Evolutionary conservation across 1,284 basidiomycete genomes (phyloP), one percentile per base, ranked within the genome.

Genomic region (Ustilago tritici): DNA sequence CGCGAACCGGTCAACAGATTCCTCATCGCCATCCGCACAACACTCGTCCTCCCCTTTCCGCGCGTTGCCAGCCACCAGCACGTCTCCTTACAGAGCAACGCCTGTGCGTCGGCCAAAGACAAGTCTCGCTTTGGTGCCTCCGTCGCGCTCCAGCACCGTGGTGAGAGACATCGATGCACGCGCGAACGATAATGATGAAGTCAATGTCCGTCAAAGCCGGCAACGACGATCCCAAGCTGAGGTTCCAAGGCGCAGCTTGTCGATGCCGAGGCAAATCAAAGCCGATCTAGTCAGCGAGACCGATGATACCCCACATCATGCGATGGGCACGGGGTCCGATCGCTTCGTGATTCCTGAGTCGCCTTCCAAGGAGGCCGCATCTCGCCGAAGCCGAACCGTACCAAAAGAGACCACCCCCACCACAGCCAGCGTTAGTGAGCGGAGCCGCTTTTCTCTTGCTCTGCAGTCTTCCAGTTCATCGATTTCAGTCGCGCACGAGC

Each of bases 401-500:
- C 31, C 15, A 8, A 41, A 43, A 23, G 36, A 23, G 11, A 46
- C 32, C 14, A 58, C 58, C 23, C 55, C 62, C 38, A 61, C 68
- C 17, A 54, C 56, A 40, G 50, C 56, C 40, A 70, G 68, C 36
- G 34, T 60, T 19, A 64, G 61, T 31, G 67, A 70, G 23, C 57
- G 40, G 4, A 70, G 67, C 14, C 56, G 67, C n/a, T 70, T 70
- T 6, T 70, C 68, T 14, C 55, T 65, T 8, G 68, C 68, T 1
- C 32, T 70, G 40, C 54, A 61, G 6, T 70, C 68, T 11, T 65
- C 68, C 6, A 70, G 32, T n/a, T 65, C 68, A 35, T 65, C 62
- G 17, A 19, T 61, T 32, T 70, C 62, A 15, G 43, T 57, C 10
- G 38, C 28, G 15, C 54, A 63, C 32, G 52, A 43, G 4, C 56